A percentile compares a stretch with the other conserved stretches of the same genome.
Evolutionary conservation across 1,284 basidiomycete species (phyloP).

Genomic region (Ustilago trichophora): DNA sequence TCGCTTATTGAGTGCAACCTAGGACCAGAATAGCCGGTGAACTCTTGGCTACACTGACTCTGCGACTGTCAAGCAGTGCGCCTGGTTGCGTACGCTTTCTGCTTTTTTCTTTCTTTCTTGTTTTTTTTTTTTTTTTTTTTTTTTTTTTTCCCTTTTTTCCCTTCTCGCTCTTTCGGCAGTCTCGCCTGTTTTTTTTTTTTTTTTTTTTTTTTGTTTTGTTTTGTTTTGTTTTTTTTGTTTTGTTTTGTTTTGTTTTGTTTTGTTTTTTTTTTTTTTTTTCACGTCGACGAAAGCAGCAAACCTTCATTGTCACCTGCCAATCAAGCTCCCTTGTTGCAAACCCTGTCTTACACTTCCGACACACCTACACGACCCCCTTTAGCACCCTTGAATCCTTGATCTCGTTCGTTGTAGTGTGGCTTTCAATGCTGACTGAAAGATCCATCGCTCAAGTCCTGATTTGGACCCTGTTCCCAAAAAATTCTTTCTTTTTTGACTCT

Average conservation of each 20-base stretch:
- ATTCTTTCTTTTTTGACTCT: background rate
- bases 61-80: slow-evolving; percentile 1
- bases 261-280: too few relatives aligned
- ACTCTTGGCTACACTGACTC: background rate
- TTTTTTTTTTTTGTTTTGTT: background rate
- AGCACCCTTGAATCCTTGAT: too few relatives aligned
- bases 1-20: background rate
- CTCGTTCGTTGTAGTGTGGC: too few relatives aligned
- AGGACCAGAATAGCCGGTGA: background rate
- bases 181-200: slow-evolving; percentile 1
- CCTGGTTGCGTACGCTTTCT: background rate
- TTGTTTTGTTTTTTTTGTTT: too few relatives aligned
- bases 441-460: too few relatives aligned
- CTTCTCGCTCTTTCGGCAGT: background rate
- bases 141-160: background rate
- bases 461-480: too few relatives aligned
- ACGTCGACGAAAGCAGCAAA: slow-evolving; percentile 1
- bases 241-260: too few relatives aligned
- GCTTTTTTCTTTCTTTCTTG: background rate
- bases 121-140: background rate
- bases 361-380: too few relatives aligned
- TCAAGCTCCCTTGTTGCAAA: slow-evolving; percentile 1
- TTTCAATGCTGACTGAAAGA: too few relatives aligned
- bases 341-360: background rate
- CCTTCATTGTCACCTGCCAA: slow-evolving; percentile 1